Base-by-base conservation (phyloP, 139 green algal genomes). In the Micractinium conductrix region DNA sequence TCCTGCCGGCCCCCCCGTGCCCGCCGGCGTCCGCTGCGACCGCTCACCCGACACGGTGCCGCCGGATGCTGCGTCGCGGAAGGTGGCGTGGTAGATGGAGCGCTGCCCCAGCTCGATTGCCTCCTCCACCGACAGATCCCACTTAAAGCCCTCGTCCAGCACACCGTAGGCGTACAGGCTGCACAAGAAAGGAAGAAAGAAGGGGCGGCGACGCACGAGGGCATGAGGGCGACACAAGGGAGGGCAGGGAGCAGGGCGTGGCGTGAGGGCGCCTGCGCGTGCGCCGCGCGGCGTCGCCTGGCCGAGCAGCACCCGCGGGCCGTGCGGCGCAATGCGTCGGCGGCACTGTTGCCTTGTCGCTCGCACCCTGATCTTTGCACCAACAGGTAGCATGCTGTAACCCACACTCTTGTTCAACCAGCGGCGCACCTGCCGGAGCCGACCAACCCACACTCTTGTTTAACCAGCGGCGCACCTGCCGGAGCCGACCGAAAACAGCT, bases 51-150 rank as follows among this genome's bases (percentile, higher is more conserved):
- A 97, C 72, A 98, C 97, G 21, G 95, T 99, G 72, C 97, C 97
- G 58, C 97, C 97, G 44, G 91, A 97, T 33, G 95, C 95, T n/a
- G 96, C 96, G 89, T 99, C 97, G 16, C 97, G 89, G 90, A 99
- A 99, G 38, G 96, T 98, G 67, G 97, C 97, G 87, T 99, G 97
- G 91, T 99, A 99, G 88, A 99, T 99, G 67, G 97, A 89, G 14
- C 97, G 87, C 63, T 92, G 90, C 14, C 93, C 97, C 72, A 99
- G 90, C 92, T 99, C 97, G 55, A 96, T 88, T 0, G 97, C 97
- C 60, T 99, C 96, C 30, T 98, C 97, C 33, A 96, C 88, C 43
- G n/a, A 81, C 91, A 99, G 85, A 85, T 99, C 96, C 91, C 94
- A 97, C 19, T 80, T 88, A 93, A 97, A 98, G 0, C 97, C 97